Evolutionary conservation across 208 protist genomes (phyloP).

Genomic region (Acanthamoeba sp.): DNA sequence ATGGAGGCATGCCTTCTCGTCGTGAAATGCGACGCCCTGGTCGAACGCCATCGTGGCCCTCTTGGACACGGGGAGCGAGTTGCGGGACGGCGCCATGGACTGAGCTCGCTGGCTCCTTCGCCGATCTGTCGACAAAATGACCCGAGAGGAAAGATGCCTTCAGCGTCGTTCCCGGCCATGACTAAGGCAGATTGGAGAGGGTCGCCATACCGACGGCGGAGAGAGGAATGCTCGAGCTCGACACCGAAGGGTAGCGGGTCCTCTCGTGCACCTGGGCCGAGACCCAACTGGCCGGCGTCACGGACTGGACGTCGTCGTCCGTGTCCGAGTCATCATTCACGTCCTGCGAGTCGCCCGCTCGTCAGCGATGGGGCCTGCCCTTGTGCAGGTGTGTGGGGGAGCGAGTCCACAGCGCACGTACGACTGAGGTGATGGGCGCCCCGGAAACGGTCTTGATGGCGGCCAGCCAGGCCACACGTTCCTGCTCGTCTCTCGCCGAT

Average conservation of each 20-base stretch:
- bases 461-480: slow-evolving; percentile 24
- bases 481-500: not conserved
- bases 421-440: not conserved
- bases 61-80: not conserved
- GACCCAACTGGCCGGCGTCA: not conserved
- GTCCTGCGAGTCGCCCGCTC: too few species aligned
- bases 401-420: too few species aligned
- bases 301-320: not conserved
- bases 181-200: not conserved
- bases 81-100: not conserved
- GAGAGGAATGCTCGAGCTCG: not conserved
- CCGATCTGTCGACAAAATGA: not conserved
- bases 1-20: not conserved
- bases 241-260: not conserved
- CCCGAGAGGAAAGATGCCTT: not conserved
- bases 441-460: slow-evolving; percentile 17
- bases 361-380: too few species aligned
- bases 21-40: not conserved
- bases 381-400: too few species aligned
- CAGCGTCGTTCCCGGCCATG: not conserved
- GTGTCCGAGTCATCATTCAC: not conserved
- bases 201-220: not conserved
- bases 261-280: not conserved
- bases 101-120: not conserved
- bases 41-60: not conserved